Evolutionary conservation across 2,329 filamentous ascomycete genomes (phyloP), one percentile per base, ranked within the genome.

Genomic region (Cordyceps tenuipes): DNA sequence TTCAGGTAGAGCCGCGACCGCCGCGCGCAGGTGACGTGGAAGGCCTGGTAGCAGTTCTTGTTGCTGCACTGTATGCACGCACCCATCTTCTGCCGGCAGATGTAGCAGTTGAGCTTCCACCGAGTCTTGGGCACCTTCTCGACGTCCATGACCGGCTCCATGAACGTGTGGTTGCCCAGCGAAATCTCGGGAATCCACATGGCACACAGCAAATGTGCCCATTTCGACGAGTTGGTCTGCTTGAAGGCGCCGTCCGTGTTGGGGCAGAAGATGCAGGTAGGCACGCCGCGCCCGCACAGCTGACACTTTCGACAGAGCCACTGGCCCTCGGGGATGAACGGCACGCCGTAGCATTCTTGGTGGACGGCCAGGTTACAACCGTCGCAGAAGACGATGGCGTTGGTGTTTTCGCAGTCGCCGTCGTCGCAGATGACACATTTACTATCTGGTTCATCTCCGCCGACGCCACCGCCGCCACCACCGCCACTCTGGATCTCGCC

Each of bases 151-250:
- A 99, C 91, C 0, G 94, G 94, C 69, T 99, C 94, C 90, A 97
- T 97, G 71, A 97, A 94, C 8, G 92, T 96, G 63, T 91, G 89
- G 69, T 99, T 99, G 15, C 92, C 94, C 54, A 99, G 84, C 4
- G 90, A 93, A 7, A 97, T 91, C 75, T 99, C 94, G 0, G 94
- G 94, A 67, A 99, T 97, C 94, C 94, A 99, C 78, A 97, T 94
- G 36, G 94, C 91, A 70, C 94, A 99, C 9, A 99, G 83, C 12
- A 99, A 76, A 80, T 99, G 94, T 29, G 93, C 90, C 94, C 94
- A 99, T 75, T 96, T 94, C 3, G 92, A 91, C 2, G 90, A 89
- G 65, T 91, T 97, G 1, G 94, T 97, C 74, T 97, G 94, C 73
- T 99, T 99, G 78, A 99, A 99, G 3, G 94, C 94, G 15, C 94